Percentiles rank a stretch among this genome's conserved stretches.
Evolutionary conservation across 169 alveolate species (phyloP).

Genomic region (Plasmodium knowlesi): DNA sequence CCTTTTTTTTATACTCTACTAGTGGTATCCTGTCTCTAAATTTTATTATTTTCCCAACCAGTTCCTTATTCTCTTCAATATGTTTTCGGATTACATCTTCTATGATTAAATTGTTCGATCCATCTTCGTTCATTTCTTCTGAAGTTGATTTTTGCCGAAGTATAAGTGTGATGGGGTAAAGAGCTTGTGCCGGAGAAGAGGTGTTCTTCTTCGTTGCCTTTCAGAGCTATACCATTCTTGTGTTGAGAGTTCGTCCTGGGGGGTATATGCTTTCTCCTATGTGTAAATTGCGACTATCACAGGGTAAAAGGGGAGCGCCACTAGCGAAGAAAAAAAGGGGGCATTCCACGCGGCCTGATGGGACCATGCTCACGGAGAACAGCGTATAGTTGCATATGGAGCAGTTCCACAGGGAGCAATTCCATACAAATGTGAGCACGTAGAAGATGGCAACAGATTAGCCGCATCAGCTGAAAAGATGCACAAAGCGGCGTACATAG

Average conservation of each 20-base stretch:
- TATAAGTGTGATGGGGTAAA: background rate
- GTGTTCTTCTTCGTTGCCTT: background rate
- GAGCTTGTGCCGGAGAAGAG: background rate
- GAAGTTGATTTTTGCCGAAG: background rate
- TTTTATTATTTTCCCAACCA: slow-evolving; percentile 31
- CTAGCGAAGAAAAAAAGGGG: background rate
- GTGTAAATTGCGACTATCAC: background rate
- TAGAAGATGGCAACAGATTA: background rate
- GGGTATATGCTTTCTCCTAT: background rate
- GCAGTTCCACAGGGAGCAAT: background rate
- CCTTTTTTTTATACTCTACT: slow-evolving; percentile 54
- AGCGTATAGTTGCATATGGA: background rate
- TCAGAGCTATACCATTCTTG: background rate
- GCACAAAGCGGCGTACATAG: background rate
- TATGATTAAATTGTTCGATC: background rate
- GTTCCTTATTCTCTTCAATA: slow-evolving; percentile 40
- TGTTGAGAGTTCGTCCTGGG: background rate
- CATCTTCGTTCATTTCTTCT: slow-evolving; percentile 52
- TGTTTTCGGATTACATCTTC: slow-evolving; percentile 36
- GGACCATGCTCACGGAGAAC: background rate
- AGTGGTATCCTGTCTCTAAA: slow-evolving; percentile 49
- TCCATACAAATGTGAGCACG: background rate
- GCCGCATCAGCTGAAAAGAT: background rate
- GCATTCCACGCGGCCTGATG: background rate
- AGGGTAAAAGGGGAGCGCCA: background rate